Base-by-base conservation (phyloP, 192 early-diverging fungal species). In the Entomortierella chlamydospora region DNA sequence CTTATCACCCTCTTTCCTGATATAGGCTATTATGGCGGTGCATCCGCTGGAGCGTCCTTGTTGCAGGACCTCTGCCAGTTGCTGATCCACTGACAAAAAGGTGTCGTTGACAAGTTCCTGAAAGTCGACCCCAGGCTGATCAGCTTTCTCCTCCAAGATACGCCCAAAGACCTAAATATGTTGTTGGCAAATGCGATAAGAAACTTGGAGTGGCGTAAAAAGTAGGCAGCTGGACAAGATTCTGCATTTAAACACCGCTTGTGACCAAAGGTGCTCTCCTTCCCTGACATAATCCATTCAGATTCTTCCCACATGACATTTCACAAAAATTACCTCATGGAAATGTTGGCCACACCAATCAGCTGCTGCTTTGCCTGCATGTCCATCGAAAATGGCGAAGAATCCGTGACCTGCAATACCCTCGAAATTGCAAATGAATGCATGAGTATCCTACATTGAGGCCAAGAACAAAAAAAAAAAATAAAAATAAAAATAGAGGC, bases 361-460 rank as follows among this genome's bases (percentile, higher is more conserved):
- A 17, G 98, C 98, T 7, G 96, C 95, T 51, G 91, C 86, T 73
- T 94, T 94, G 18, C 98, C 97, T 2, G 98, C 98, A 81, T 99
- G 98, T 29, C 98, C 98, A 72, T 99, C 98, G 82, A 93, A 99
- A 49, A 99, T 91, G 28, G 95, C 96, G 89, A 98, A 96, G 64
- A 94, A 96, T 10, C 92, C 92, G 80, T 94, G 91, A 56, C 95
- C 93, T 53, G 83, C 73, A 61, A 93, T 87, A 61, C 89, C 90
- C 37, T 87, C 90, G 85, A 93, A 99, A 79, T 95, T 89, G 71
- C 95, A 91, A 63, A 93, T 82, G 81, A 86, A 93, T 10, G 87
- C 87, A 79, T 99, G 97, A 17, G 98, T 91, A 83, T 99, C 98
- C 89, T 84, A 81, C n/a, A 47, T 47, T 47, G 15, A 3, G 15